Conservation (phyloP, 192 early-diverging fungal species). For the Endogone sp. region DNA sequence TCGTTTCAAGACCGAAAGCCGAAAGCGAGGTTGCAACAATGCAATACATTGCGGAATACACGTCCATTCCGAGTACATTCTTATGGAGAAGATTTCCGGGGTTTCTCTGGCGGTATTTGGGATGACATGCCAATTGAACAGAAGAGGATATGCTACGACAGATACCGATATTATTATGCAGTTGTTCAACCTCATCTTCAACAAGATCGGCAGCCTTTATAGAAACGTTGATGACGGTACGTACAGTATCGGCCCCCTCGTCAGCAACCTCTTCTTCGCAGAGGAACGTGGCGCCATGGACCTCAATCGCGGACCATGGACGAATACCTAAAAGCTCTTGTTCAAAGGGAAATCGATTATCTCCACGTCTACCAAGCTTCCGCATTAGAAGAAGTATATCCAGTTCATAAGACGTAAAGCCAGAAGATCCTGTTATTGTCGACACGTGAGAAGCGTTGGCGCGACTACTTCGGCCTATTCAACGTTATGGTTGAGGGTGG, state of each 20-base stretch:
- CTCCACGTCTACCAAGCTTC: not conserved
- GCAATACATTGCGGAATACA: slow-evolving; percentile 1
- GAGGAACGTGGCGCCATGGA: slow-evolving; percentile 1
- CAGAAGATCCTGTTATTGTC: not conserved
- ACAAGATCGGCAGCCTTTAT: slow-evolving; percentile 1
- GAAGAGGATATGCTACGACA: not conserved
- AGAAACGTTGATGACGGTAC: not conserved
- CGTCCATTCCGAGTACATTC: slow-evolving; percentile 1
- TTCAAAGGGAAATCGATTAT: not conserved
- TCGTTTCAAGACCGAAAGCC: not conserved
- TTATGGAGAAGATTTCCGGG: not conserved
- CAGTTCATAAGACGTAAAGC: not conserved
- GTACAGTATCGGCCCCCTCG: not conserved
- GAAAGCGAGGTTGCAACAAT: slow-evolving; percentile 3
- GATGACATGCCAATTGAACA: not conserved
- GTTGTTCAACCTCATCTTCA: not conserved
- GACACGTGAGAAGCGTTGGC: too few species aligned
- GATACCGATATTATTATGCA: not conserved
- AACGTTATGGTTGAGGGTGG: not conserved
- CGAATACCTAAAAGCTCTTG: not conserved
- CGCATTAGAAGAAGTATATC: not conserved
- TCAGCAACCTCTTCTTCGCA: not conserved
- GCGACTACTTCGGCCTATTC: not conserved
- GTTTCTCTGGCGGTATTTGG: not conserved
- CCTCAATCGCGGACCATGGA: not conserved